A percentile compares a stretch with the other conserved stretches of the same genome.
phyloP scores from a whole-genome alignment of 2,329 filamentous ascomycete genomes.

The Aspergillus brasiliensis region DNA sequence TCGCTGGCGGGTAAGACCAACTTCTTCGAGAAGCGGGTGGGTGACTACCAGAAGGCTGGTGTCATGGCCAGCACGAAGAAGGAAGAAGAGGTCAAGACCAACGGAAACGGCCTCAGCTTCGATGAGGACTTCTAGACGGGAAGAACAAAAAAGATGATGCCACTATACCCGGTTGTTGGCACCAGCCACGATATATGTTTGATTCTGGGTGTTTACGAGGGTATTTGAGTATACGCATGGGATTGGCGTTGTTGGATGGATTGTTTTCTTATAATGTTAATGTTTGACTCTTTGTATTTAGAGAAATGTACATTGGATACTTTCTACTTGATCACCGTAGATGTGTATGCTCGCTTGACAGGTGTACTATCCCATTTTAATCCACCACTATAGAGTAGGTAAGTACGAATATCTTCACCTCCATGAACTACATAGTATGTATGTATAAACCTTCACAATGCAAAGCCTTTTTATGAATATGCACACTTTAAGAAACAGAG shows the following conservation, averaged over 20 bases:
- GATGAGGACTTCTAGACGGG: conserved; percentile 93
- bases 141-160: conserved; percentile 26
- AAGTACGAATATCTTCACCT: too few species aligned
- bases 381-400: too few species aligned
- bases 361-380: too few species aligned
- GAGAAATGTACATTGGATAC: conserved; percentile 9
- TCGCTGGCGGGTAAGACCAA: conserved; percentile 99
- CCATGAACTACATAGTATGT: neutral
- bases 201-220: conserved; percentile 32
- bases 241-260: conserved; percentile 33
- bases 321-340: neutral
- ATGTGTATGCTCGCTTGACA: too few species aligned
- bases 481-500: neutral
- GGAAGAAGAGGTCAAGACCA: conserved; percentile 44
- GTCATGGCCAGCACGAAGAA: conserved; percentile 93
- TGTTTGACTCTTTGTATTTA: conserved; percentile 12
- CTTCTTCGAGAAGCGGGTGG: conserved; percentile 99
- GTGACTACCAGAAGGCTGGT: conserved; percentile 99
- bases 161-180: conserved; percentile 24
- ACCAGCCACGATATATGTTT: conserved; percentile 21
- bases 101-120: conserved; percentile 78
- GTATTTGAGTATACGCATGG: conserved; percentile 38
- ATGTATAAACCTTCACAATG: neutral
- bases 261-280: conserved; percentile 18
- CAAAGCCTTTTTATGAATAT: neutral